phyloP scores from a whole-genome alignment of 163 green algal species.

The Prototheca wickerhamii region DNA sequence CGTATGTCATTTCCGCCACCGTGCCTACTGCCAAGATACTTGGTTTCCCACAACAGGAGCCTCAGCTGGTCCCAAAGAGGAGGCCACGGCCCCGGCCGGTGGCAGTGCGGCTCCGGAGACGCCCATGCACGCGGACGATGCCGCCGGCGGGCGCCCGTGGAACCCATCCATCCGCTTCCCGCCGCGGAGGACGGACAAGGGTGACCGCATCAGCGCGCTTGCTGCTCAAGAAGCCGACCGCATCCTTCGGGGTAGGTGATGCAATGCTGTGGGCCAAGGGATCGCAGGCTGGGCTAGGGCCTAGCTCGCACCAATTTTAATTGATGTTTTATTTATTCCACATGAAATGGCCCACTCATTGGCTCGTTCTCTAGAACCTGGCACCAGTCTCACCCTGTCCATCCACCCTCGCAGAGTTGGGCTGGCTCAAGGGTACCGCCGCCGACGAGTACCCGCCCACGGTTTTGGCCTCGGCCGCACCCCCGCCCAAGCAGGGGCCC shows the following conservation, averaged over 20 bases:
- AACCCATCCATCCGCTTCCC: conserved; percentile 38
- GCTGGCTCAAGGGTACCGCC: background rate
- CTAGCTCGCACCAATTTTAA: no score
- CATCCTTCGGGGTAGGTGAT: background rate
- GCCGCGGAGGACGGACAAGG: conserved; percentile 22
- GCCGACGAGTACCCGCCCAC: conserved; percentile 3
- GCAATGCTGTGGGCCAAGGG: background rate
- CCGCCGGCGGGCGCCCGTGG: conserved; percentile 2
- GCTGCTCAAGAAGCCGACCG: conserved; percentile 12
- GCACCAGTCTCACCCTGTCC: background rate
- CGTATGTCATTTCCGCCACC: no score
- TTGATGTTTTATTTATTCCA: no score
- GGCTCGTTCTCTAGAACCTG: conserved; percentile 1
- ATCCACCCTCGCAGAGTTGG: background rate
- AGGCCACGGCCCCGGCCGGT: conserved; percentile 6
- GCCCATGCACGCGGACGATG: conserved; percentile 11
- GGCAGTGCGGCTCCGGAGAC: conserved; percentile 9
- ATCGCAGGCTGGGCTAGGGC: background rate
- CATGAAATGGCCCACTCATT: no score
- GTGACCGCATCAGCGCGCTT: conserved; percentile 33
- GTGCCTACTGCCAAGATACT: no score
- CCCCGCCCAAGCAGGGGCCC: conserved; percentile 4
- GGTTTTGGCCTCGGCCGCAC: background rate
- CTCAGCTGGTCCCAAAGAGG: no score
- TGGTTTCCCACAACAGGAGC: no score